Conservation (phyloP, 441 rosid genomes). For the Mallotus japonicus region DNA sequence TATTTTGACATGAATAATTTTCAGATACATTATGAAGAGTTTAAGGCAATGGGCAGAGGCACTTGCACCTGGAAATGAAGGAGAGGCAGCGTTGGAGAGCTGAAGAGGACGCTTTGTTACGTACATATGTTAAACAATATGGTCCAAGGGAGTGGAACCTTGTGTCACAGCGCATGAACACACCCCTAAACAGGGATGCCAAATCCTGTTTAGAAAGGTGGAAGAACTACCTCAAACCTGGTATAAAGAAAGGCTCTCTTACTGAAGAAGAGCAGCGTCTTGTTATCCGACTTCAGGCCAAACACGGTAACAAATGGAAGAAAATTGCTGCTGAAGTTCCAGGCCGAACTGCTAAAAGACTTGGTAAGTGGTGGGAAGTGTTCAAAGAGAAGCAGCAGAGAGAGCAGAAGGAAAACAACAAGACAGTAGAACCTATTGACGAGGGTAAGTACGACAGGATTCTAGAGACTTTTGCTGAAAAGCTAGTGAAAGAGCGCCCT, state of each 20-base stretch:
- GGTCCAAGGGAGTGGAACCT: slow-evolving; percentile 98
- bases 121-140: slow-evolving; percentile 87
- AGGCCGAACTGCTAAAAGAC: slow-evolving; percentile 85
- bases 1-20: background rate
- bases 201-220: slow-evolving; percentile 95
- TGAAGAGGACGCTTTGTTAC: slow-evolving; percentile 93
- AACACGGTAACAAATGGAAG: slow-evolving; percentile 99
- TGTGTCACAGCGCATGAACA: slow-evolving; percentile 96
- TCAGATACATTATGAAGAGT: slow-evolving; percentile 64
- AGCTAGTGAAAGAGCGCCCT: slow-evolving; percentile 77
- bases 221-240: slow-evolving; percentile 96
- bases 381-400: slow-evolving; percentile 93
- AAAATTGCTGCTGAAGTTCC: slow-evolving; percentile 97
- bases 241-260: slow-evolving; percentile 94
- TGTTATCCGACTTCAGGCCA: slow-evolving; percentile 83
- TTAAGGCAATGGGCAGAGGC: slow-evolving; percentile 61
- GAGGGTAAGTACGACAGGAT: slow-evolving; percentile 94
- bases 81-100: slow-evolving; percentile 99
- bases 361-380: slow-evolving; percentile 99
- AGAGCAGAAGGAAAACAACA: slow-evolving; percentile 80
- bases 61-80: slow-evolving; percentile 78
- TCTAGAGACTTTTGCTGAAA: slow-evolving; percentile 92
- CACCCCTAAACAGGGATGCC: slow-evolving; percentile 81
- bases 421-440: slow-evolving; percentile 69
- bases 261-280: slow-evolving; percentile 92